Percentiles rank a stretch among this genome's conserved stretches.
phyloP scores from a whole-genome alignment of 805 yeast genomes.

The Monosporozyma servazzii region DNA sequence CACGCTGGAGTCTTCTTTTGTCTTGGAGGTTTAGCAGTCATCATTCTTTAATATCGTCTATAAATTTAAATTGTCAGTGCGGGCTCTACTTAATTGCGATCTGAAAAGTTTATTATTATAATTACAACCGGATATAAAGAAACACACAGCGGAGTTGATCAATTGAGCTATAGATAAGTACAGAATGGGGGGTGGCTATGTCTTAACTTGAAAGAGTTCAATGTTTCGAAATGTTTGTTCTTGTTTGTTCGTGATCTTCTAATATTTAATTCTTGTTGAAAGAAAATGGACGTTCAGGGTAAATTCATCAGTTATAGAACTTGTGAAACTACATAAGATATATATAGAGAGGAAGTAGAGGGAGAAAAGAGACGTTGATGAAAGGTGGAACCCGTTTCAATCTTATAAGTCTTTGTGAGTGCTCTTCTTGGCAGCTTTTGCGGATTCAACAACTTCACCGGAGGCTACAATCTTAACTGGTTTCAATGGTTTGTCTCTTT shows the following conservation, averaged over 20 bases:
- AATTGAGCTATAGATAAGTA: neutral
- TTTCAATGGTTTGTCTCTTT: constrained; percentile 63
- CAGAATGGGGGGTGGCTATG: neutral
- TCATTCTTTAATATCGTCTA: neutral
- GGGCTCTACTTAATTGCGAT: neutral
- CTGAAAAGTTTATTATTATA: neutral
- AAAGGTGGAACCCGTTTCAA: neutral
- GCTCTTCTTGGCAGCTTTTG: neutral
- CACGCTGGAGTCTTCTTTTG: constrained; percentile 29
- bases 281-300: constrained; percentile 2
- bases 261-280: neutral
- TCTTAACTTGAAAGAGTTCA: neutral
- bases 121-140: neutral
- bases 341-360: neutral
- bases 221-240: neutral
- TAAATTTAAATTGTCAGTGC: neutral
- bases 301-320: neutral
- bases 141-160: neutral
- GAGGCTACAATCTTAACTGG: constrained; percentile 56
- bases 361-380: neutral
- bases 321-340: neutral
- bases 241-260: neutral
- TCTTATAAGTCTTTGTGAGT: neutral
- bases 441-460: constrained; percentile 35
- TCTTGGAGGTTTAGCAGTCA: neutral